Evolutionary conservation across 1,284 basidiomycete species (phyloP), one percentile per base, ranked within the genome.

Genomic region (Volvariella surrecta): DNA sequence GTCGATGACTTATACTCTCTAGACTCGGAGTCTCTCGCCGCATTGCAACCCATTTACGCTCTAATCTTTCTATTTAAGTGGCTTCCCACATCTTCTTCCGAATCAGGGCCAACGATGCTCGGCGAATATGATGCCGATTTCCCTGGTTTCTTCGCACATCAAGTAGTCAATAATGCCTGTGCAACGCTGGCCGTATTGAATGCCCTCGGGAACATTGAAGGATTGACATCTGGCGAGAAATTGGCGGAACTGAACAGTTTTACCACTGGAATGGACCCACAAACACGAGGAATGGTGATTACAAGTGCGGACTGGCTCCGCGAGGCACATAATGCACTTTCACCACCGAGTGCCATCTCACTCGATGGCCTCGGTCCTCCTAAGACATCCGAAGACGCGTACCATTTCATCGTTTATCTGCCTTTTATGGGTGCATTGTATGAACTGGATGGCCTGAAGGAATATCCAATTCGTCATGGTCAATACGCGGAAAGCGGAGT

Each of bases 51-150:
- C 35, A 68, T 95, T 3, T 83, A 87, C 51, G 90, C 92, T 1
- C 71, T 95, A 37, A 85, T 95, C 51, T 95, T 96, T 60, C 73
- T 96, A 44, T 96, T 96, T 74, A 95, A 95, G 71, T 95, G 89
- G 80, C 67, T 89, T 21, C 79, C 82, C 31, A 58, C 62, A 3
- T 63, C 66, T 18, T 63, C 68, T 19, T 59, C 59, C 37, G 63
- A 63, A 32, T 52, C 68, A 45, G 67, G 74, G 48, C 55, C 66
- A 37, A 62, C 66, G 37, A 66, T 71, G 35, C 63, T 68, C 7
- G 84, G 85, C 37, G 66, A 73, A 43, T 78, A 79, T 54, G 89
- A 92, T 52, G 63, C 71, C 37, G 76, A 81, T 20, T 89, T 89
- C 55, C 72, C 85, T 3, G 89, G 90, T 4, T 93, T 91, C 64